Percentiles rank a stretch among this genome's conserved stretches.
Conservation (phyloP, 345 rosid species). For the Eucalyptus tenuipes region DNA sequence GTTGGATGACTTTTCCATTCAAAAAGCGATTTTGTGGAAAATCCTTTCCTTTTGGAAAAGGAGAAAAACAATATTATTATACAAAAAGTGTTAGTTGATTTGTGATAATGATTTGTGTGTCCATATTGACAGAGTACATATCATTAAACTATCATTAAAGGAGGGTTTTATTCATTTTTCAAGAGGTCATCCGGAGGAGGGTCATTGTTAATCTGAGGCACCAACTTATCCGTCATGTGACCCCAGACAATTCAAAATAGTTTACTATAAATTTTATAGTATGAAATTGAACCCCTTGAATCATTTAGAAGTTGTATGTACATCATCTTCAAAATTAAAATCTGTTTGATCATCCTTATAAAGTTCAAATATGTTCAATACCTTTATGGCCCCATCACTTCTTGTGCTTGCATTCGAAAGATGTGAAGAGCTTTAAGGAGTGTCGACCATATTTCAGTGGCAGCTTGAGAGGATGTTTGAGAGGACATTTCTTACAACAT, state of each 20-base stretch:
- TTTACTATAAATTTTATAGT: too few relatives aligned
- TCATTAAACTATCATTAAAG: too few relatives aligned
- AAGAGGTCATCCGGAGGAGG: too few relatives aligned
- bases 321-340: neutral
- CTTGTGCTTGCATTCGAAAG: neutral
- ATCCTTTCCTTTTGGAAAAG: neutral
- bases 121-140: too few relatives aligned
- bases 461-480: neutral
- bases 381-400: neutral
- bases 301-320: neutral
- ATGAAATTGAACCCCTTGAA: neutral
- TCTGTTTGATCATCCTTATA: neutral
- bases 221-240: too few relatives aligned
- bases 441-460: neutral
- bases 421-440: neutral
- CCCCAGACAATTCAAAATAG: too few relatives aligned
- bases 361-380: neutral
- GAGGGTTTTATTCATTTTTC: too few relatives aligned
- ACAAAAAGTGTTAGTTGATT: too few relatives aligned
- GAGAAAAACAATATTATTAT: too few relatives aligned
- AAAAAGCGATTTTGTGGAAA: neutral
- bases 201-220: too few relatives aligned
- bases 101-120: too few relatives aligned
- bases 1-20: neutral
- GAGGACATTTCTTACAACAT: neutral